Evolutionary conservation across 176 grass and related monocot genomes (phyloP), one percentile per base, ranked within the genome.

Genomic region (Poa pratensis): DNA sequence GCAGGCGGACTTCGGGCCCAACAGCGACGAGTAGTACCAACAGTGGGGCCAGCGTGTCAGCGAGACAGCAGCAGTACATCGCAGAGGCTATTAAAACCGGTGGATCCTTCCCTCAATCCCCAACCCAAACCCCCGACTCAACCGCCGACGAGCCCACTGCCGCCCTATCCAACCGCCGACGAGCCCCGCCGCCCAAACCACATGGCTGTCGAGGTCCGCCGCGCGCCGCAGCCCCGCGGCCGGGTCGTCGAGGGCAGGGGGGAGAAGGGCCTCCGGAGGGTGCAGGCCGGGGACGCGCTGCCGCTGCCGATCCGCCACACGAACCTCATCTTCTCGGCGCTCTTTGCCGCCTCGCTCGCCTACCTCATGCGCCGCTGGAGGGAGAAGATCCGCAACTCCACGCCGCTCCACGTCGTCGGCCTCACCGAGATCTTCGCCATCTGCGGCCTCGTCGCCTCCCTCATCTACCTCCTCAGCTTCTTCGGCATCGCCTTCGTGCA

Each of bases 401-500:
- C 83, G 60, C 94, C 94, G 6, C 93, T 95, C 72, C 90, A 95
- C 80, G 88, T 93, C 0, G 86, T 95, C 2, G 89, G 86, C 0
- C 90, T 94, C 71, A 71, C 75, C 26, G 90, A 94, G 87, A 94
- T 94, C 66, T 34, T 94, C 68, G 93, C 93, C 74, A 90, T 94
- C 79, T 92, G 87, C 80, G 90, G 90, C 70, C 93, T 95, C 77
- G 81, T 93, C 18, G 88, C 83, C 0, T 95, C 94, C 0, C 90
- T 93, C 73, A 91, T 95, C 83, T 95, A 95, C 81, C 90, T 95
- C 30, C 85, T 95, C 77, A 89, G 86, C 73, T 95, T 95, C 88
- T 95, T 91, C 84, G 94, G 94, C 67, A 93, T 95, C 81, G 91
- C 86, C 70, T 95, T 90, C 83, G 87, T 95, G 5, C 94, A 95